Conservation (phyloP, 176 grass and related monocot genomes). For the Musa beccarii region DNA sequence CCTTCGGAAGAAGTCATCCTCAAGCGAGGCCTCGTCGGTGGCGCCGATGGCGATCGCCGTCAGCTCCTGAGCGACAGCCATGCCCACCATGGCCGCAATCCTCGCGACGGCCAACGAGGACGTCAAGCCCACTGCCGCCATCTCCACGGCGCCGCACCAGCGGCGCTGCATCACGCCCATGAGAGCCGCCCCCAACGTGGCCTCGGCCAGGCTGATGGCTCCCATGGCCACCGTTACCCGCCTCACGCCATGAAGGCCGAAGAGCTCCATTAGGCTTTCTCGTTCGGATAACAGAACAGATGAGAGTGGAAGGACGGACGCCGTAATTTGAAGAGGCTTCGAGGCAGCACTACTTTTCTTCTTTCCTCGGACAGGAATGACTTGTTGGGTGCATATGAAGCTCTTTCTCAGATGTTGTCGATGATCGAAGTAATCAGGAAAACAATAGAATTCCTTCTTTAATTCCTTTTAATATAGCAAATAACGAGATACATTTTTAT, state of each 20-base stretch:
- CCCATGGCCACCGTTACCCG: not conserved
- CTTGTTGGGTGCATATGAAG: not conserved
- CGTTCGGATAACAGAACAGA: not conserved
- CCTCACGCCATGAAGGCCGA: not conserved
- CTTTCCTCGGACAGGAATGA: not conserved
- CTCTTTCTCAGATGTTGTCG: too few species aligned
- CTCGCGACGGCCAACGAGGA: not conserved
- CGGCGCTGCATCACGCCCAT: not conserved
- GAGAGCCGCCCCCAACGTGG: not conserved
- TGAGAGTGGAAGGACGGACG: not conserved
- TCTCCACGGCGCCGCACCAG: not conserved
- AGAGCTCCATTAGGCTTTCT: not conserved
- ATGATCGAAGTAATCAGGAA: too few species aligned
- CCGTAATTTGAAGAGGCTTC: not conserved
- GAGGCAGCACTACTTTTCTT: not conserved
- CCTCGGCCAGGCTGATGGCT: not conserved
- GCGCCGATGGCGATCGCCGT: not conserved
- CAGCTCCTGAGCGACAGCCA: not conserved
- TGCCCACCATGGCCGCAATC: not conserved
- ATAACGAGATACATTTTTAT: too few species aligned
- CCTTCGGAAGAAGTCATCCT: slow-evolving; percentile 1
- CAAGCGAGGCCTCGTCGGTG: not conserved
- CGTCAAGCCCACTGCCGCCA: not conserved
- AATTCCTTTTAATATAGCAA: too few species aligned
- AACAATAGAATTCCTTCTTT: too few species aligned